A percentile compares a stretch with the other conserved stretches of the same genome.
phyloP scores from a whole-genome alignment of 345 rosid species.

The Arabidopsis suecica region DNA sequence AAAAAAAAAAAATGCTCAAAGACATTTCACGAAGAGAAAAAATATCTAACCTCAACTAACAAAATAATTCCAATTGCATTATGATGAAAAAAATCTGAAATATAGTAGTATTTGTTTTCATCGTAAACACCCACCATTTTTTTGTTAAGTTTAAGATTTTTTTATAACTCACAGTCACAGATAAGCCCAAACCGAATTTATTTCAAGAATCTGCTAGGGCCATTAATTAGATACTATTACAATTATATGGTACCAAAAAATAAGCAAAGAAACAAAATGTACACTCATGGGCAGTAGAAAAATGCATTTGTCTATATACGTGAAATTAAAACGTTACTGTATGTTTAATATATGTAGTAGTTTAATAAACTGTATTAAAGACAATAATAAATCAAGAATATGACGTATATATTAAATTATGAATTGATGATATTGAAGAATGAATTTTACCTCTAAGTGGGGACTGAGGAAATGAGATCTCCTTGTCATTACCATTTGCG shows the following conservation, averaged over 20 bases:
- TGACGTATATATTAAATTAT: conserved; percentile 12
- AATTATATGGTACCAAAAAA: conserved; percentile 29
- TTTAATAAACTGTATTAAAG: conserved; percentile 11
- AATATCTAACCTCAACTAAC: conserved; percentile 5
- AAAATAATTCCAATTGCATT: not conserved
- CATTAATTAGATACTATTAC: conserved; percentile 36
- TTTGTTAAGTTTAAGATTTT: conserved; percentile 32
- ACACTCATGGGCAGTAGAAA: conserved; percentile 33
- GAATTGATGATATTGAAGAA: not conserved
- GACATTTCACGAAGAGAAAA: not conserved
- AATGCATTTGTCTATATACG: conserved; percentile 31
- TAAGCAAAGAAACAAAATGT: conserved; percentile 40
- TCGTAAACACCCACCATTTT: not conserved
- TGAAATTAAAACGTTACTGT: not conserved
- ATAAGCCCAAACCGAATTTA: conserved; percentile 39
- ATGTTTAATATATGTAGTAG: not conserved
- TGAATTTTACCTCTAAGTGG: conserved; percentile 71
- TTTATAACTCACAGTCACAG: conserved; percentile 2
- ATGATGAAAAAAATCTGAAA: not conserved
- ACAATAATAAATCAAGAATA: conserved; percentile 13
- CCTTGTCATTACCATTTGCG: conserved; percentile 53
- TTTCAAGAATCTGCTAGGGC: conserved; percentile 41
- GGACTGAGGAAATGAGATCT: conserved; percentile 49
- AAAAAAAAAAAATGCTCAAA: not conserved
- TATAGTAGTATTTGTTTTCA: conserved; percentile 25